phyloP scores from a whole-genome alignment of 2,329 filamentous ascomycete genomes.

The Botrytis sinoallii region DNA sequence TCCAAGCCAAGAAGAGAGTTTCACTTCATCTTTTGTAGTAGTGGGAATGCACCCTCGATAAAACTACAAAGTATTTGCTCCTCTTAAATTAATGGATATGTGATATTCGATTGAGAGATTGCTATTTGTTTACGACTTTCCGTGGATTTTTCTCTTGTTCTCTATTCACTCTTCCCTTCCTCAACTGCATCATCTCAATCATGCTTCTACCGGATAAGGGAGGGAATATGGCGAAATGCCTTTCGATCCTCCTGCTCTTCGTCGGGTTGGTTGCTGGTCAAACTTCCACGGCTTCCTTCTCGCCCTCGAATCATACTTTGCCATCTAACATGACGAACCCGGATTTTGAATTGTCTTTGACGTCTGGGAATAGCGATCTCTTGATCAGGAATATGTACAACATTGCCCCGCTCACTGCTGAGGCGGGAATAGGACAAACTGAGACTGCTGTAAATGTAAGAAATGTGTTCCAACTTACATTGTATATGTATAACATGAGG shows the following conservation, averaged over 20 bases:
- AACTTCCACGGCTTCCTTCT: conserved; percentile 21
- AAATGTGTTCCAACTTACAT: background rate
- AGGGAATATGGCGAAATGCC: conserved; percentile 25
- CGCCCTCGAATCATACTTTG: conserved; percentile 32
- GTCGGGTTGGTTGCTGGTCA: conserved; percentile 28
- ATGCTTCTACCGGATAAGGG: conserved; percentile 34
- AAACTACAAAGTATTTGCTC: background rate
- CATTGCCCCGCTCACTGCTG: conserved; percentile 32
- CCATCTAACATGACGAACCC: conserved; percentile 23
- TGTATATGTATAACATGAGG: background rate
- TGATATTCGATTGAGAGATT: background rate
- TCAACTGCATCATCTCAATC: conserved; percentile 14
- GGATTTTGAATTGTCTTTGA: conserved; percentile 25
- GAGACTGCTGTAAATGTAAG: conserved; percentile 26
- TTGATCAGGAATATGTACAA: conserved; percentile 23
- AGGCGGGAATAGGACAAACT: conserved; percentile 28
- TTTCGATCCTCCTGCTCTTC: conserved; percentile 26
- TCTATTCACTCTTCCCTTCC: conserved; percentile 2
- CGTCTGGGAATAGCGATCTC: conserved; percentile 16
- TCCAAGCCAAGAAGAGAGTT: conserved; percentile 10
- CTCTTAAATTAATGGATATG: conserved; percentile 6
- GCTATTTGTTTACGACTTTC: background rate
- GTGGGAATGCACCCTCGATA: conserved; percentile 3
- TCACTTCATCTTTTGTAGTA: conserved; percentile 1
- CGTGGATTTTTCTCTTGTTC: background rate